Evolutionary conservation across 805 yeast genomes (phyloP).

Genomic region (Starmera quercuum): DNA sequence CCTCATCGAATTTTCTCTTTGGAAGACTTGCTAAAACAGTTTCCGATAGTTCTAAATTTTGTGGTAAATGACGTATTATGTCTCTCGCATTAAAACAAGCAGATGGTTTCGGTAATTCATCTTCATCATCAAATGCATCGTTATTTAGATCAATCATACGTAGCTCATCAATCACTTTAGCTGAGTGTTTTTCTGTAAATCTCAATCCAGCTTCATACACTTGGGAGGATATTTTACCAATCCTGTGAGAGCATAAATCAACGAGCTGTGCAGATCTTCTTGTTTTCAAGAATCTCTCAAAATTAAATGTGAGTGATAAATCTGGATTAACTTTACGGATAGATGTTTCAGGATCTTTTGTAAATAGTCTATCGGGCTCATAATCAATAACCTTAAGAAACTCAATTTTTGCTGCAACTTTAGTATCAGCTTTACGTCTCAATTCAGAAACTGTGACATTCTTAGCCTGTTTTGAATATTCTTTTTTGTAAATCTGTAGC

Average conservation of each 20-base stretch:
- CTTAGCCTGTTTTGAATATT: slow-evolving; percentile 30
- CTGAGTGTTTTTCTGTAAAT: slow-evolving; percentile 50
- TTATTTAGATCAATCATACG: slow-evolving; percentile 41
- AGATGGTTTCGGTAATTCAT: slow-evolving; percentile 24
- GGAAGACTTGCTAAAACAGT: slow-evolving; percentile 34
- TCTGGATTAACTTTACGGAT: slow-evolving; percentile 38
- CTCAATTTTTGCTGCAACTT: slow-evolving; percentile 34
- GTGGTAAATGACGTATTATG: slow-evolving; percentile 31
- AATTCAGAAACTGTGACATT: slow-evolving; percentile 40
- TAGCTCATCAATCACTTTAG: slow-evolving; percentile 31
- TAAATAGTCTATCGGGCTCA: slow-evolving; percentile 20
- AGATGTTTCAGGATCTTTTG: slow-evolving; percentile 26
- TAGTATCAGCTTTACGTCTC: slow-evolving; percentile 53
- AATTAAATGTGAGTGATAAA: slow-evolving; percentile 51
- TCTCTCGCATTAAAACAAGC: slow-evolving; percentile 36
- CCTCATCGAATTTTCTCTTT: slow-evolving; percentile 22
- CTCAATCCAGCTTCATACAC: slow-evolving; percentile 54
- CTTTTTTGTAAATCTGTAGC: slow-evolving; percentile 32
- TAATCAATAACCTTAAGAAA: slow-evolving; percentile 27
- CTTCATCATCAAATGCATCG: slow-evolving; percentile 36
- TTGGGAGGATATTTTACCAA: slow-evolving; percentile 62
- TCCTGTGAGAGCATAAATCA: slow-evolving; percentile 52
- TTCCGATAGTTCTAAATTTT: slow-evolving; percentile 34
- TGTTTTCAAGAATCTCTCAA: slow-evolving; percentile 59
- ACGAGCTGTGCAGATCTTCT: slow-evolving; percentile 59